Evolutionary conservation across 768 basidiomycete genomes (phyloP).

Genomic region (Tulasnella sp.): DNA sequence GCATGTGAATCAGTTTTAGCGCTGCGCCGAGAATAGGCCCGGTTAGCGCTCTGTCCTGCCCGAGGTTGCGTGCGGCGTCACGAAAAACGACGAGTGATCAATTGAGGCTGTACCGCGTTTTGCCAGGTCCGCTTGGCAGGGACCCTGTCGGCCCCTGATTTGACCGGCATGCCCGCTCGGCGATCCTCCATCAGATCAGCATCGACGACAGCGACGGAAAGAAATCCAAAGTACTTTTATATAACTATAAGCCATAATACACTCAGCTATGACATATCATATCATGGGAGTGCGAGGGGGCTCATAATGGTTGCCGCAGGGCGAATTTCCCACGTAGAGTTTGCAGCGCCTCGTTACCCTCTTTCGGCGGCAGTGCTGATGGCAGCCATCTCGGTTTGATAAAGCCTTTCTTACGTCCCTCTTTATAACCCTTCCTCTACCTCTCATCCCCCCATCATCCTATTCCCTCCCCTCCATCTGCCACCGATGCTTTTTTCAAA

Average conservation of each 20-base stretch:
- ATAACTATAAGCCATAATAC: too few species aligned
- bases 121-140: not conserved
- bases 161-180: not conserved
- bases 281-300: too few species aligned
- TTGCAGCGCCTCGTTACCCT: not conserved
- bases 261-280: too few species aligned
- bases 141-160: not conserved
- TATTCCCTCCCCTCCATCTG: not conserved
- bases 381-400: not conserved
- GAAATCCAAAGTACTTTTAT: too few species aligned
- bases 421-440: not conserved
- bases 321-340: not conserved
- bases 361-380: not conserved
- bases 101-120: not conserved
- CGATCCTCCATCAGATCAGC: not conserved
- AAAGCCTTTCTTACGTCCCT: not conserved
- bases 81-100: not conserved
- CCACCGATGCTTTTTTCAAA: not conserved
- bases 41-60: too few species aligned
- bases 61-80: too few species aligned
- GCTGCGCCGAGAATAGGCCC: too few species aligned
- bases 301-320: too few species aligned
- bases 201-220: not conserved
- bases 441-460: not conserved
- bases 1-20: too few species aligned